Conservation (phyloP, 2,329 filamentous ascomycete species). For the Xylariales sp. region DNA sequence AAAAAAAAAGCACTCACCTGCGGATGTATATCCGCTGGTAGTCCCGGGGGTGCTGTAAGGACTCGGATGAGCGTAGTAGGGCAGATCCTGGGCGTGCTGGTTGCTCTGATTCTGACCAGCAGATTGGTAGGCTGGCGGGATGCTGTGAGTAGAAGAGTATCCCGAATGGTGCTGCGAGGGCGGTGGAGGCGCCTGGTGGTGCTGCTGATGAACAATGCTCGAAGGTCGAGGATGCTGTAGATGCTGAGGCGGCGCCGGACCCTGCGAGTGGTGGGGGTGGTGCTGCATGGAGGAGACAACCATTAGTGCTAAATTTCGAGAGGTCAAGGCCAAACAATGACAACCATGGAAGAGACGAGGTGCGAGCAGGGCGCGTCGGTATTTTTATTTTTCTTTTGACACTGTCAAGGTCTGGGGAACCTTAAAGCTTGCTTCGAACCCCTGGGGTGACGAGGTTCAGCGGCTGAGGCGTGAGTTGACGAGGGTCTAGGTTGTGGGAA, state of each 20-base stretch:
- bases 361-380: constrained; percentile 43
- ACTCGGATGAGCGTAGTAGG: constrained; percentile 75
- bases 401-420: constrained; percentile 40
- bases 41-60: constrained; percentile 80
- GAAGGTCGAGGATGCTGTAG: constrained; percentile 68
- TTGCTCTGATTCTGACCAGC: constrained; percentile 57
- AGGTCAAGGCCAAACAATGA: constrained; percentile 25
- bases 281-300: constrained; percentile 65
- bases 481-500: constrained; percentile 21
- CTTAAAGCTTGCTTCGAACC: constrained; percentile 34
- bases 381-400: constrained; percentile 43
- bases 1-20: constrained; percentile 56
- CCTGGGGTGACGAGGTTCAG: constrained; percentile 38
- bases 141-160: constrained; percentile 64
- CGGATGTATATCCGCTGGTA: constrained; percentile 79
- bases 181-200: constrained; percentile 60
- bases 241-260: constrained; percentile 62
- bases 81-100: constrained; percentile 62
- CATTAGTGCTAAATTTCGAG: constrained; percentile 44
- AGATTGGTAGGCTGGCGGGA: constrained; percentile 64
- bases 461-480: constrained; percentile 25
- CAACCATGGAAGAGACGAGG: constrained; percentile 34
- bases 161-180: constrained; percentile 59
- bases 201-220: constrained; percentile 70
- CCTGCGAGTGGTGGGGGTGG: constrained; percentile 70